Evolutionary conservation across 345 rosid genomes (phyloP), one percentile per base, ranked within the genome.

Genomic region (Kernera saxatilis): DNA sequence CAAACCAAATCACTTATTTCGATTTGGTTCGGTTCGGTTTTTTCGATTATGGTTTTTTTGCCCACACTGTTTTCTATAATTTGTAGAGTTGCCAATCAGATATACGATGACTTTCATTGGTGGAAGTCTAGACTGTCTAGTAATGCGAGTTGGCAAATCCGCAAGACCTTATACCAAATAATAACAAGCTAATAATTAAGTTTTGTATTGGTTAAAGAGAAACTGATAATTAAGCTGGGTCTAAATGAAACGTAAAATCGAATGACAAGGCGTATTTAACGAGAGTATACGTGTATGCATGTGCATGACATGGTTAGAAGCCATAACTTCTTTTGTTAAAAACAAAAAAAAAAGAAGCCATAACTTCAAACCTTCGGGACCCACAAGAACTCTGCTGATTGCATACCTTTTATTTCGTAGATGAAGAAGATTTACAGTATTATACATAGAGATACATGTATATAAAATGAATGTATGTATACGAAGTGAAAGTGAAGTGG

Each of bases 281-380:
- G 41, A 44, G 59, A 18, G 59, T 29, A 57, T 65, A 66, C 61
- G 72, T 58, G 72, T 57, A 74, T 74, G 78, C 73, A 74, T 67
- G 72, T 67, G 72, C 77, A 74, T 66, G 77, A 66, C 53, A 57
- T 56, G 72, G 65, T 46, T 54, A n/a, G n/a, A n/a, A n/a, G n/a
- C n/a, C n/a, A n/a, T n/a, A n/a, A n/a, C n/a, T n/a, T n/a, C n/a
- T n/a, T n/a, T n/a, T n/a, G n/a, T n/a, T n/a, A n/a, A n/a, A n/a
- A n/a, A n/a, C n/a, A n/a, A n/a, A n/a, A n/a, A n/a, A n/a, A n/a
- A n/a, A 33, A 54, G 41, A 33, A 21, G 33, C 71, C 66, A 55
- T 46, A 44, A 55, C 40, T 64, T 72, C 46, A 64, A 53, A 30
- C 44, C 55, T 32, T 35, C 25, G 22, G 57, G 77, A 46, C 77